Conservation (phyloP, 192 early-diverging fungal species). For the Thoreauomyces humboldtii region DNA sequence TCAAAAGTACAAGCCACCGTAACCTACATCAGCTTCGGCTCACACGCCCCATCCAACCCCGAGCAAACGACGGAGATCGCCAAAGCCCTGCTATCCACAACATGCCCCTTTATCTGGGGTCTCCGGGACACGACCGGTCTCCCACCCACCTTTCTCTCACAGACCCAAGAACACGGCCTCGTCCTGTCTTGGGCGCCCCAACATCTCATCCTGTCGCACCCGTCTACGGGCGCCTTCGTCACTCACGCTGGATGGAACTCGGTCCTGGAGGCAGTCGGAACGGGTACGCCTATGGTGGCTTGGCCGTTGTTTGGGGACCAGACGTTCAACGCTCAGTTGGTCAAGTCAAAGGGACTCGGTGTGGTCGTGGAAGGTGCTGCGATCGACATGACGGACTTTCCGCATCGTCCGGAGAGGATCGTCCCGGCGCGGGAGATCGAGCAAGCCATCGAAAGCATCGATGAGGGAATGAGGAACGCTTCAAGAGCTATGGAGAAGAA, state of each 20-base stretch:
- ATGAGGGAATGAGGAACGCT: neutral
- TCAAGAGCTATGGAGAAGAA: neutral
- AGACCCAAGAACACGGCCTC: no score
- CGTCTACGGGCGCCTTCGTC: neutral
- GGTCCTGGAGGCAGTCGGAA: neutral
- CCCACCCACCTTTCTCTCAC: no score
- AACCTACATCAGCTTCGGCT: neutral
- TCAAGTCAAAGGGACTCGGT: neutral
- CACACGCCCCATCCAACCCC: neutral
- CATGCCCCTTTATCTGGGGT: neutral
- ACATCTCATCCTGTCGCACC: neutral
- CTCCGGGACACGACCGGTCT: neutral
- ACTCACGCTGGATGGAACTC: conserved; percentile 10
- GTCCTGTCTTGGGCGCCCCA: no score
- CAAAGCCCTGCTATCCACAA: no score
- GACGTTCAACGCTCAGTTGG: neutral
- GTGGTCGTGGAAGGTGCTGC: neutral
- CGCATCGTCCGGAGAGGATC: neutral
- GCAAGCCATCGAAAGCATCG: neutral
- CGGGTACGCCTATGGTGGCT: neutral
- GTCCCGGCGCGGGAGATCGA: neutral
- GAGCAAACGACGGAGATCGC: neutral
- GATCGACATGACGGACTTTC: neutral
- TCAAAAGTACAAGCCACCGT: neutral
- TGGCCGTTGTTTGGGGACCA: neutral